Conservation (phyloP, 306 rosid genomes). For the Ormosia semicastrata region DNA sequence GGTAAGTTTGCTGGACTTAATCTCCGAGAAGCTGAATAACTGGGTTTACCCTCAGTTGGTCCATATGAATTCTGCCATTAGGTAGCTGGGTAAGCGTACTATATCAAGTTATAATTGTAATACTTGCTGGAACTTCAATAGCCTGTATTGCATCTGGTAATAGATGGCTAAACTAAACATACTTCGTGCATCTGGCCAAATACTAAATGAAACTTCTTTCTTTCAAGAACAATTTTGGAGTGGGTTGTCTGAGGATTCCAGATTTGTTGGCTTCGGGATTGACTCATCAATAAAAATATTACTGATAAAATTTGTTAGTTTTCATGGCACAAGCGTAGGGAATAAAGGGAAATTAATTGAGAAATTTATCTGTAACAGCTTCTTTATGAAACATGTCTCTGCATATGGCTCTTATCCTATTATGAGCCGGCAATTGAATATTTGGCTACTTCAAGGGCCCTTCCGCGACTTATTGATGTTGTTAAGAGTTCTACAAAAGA, state of each 20-base stretch:
- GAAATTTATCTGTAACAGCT: constrained; percentile 61
- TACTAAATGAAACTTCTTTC: background rate
- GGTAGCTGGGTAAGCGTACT: constrained; percentile 22
- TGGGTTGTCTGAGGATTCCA: background rate
- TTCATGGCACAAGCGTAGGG: background rate
- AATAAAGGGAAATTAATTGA: constrained; percentile 24
- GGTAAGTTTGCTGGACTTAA: constrained; percentile 46
- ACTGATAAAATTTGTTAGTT: background rate
- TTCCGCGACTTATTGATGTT: constrained; percentile 84
- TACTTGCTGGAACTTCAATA: constrained; percentile 15
- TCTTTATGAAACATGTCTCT: constrained; percentile 93
- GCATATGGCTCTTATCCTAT: constrained; percentile 94
- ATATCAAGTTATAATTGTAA: background rate
- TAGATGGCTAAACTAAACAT: constrained; percentile 9
- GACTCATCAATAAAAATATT: background rate
- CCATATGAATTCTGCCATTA: constrained; percentile 5
- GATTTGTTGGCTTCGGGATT: constrained; percentile 19
- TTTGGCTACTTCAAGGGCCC: constrained; percentile 90
- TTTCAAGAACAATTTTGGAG: background rate
- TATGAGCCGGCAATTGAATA: constrained; percentile 93
- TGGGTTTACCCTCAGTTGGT: constrained; percentile 1
- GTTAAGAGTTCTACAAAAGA: constrained; percentile 96
- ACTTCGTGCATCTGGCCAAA: constrained; percentile 2
- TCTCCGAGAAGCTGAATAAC: constrained; percentile 1
- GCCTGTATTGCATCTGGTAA: constrained; percentile 11